phyloP scores from a whole-genome alignment of 306 rosid species.

The Quercus agrifolia region DNA sequence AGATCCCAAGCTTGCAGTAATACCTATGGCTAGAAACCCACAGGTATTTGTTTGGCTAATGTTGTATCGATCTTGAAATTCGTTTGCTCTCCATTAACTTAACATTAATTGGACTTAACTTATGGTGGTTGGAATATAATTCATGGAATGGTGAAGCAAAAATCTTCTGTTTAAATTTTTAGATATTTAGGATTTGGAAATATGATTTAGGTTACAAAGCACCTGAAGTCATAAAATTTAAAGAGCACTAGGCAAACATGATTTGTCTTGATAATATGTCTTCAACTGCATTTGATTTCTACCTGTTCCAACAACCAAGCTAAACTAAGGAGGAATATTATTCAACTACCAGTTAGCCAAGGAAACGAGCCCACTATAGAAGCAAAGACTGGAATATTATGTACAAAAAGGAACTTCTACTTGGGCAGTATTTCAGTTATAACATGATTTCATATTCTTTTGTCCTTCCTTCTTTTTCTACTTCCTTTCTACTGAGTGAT shows the following conservation, averaged over 20 bases:
- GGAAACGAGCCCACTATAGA: too few relatives aligned
- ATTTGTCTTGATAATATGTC: not conserved
- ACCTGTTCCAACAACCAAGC: not conserved
- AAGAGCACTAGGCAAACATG: not conserved
- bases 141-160: not conserved
- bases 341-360: too few relatives aligned
- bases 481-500: not conserved
- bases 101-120: not conserved
- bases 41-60: slow-evolving; percentile 46
- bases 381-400: too few relatives aligned
- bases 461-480: not conserved
- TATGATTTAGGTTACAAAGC: not conserved
- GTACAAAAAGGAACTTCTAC: too few relatives aligned
- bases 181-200: not conserved
- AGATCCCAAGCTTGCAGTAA: slow-evolving; percentile 70
- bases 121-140: not conserved
- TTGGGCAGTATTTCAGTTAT: not conserved
- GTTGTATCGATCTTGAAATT: not conserved
- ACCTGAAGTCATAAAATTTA: not conserved
- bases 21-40: slow-evolving; percentile 62
- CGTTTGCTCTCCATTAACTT: slow-evolving; percentile 1
- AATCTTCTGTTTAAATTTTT: not conserved
- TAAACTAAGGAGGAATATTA: not conserved
- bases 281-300: not conserved
- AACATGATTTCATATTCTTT: not conserved